phyloP scores from a whole-genome alignment of 2,329 filamentous ascomycete genomes.

The Talaromyces marneffei region DNA sequence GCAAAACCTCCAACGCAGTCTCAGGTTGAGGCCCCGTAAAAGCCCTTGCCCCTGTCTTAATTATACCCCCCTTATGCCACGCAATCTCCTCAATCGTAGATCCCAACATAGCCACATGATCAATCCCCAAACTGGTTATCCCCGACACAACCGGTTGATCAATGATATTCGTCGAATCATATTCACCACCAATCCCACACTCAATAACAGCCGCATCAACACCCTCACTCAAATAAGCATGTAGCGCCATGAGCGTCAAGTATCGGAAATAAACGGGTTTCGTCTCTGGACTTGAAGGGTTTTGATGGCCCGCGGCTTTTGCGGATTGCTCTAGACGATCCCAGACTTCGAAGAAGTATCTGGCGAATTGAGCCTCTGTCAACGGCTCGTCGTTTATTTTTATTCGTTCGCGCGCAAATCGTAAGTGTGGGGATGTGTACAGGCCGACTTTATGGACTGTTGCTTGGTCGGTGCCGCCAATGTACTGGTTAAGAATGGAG shows the following conservation, averaged over 20 bases:
- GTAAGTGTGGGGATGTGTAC: conserved; percentile 80
- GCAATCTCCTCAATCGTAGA: conserved; percentile 73
- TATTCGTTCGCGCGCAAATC: conserved; percentile 79
- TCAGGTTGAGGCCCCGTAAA: conserved; percentile 58
- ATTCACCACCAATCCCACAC: conserved; percentile 90
- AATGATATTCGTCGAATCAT: conserved; percentile 86
- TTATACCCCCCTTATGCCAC: conserved; percentile 88
- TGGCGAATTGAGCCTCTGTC: conserved; percentile 61
- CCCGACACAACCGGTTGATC: conserved; percentile 63
- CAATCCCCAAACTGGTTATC: conserved; percentile 76
- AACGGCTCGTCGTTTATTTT: conserved; percentile 69
- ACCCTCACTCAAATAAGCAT: conserved; percentile 70
- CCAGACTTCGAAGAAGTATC: conserved; percentile 82
- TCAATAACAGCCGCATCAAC: conserved; percentile 78
- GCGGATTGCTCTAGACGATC: conserved; percentile 56
- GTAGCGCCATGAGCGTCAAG: conserved; percentile 80
- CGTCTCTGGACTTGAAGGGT: conserved; percentile 48
- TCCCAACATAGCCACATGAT: conserved; percentile 77
- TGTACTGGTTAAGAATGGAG: conserved; percentile 65
- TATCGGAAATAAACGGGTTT: conserved; percentile 94
- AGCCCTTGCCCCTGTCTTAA: conserved; percentile 60
- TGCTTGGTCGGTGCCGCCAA: conserved; percentile 23
- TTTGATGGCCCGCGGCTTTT: conserved; percentile 43
- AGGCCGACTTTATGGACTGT: conserved; percentile 60
- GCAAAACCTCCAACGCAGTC: conserved; percentile 51